Percentiles rank a stretch among this genome's conserved stretches.
These are phyloP conservation scores for Lactifluus hygrophoroides DNA, from an alignment of 768 basidiomycete genomes.

Conservation along the genomic window DNA sequence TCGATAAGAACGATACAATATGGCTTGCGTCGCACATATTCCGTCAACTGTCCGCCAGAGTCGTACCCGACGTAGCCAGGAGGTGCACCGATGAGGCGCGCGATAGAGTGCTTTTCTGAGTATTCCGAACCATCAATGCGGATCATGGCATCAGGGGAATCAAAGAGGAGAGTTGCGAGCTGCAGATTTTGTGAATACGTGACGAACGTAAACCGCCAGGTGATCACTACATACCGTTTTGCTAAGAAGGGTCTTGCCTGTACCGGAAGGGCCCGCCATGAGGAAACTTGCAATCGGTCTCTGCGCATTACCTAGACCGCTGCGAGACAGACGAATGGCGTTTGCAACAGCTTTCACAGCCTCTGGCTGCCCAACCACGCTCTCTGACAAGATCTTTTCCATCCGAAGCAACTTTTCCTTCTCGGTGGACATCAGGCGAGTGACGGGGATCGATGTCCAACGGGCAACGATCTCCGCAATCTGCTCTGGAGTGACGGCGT, in stretches of 20 bases:
- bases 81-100: slow-evolving; percentile 64
- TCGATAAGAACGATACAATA: slow-evolving; percentile 82
- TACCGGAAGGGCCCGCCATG: slow-evolving; percentile 87
- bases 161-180: slow-evolving; percentile 86
- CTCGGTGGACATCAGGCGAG: slow-evolving; percentile 78
- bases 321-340: slow-evolving; percentile 86
- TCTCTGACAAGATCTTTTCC: slow-evolving; percentile 72
- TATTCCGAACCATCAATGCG: slow-evolving; percentile 92
- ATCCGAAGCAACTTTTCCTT: slow-evolving; percentile 80
- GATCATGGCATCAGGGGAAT: slow-evolving; percentile 87
- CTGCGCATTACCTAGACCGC: slow-evolving; percentile 83
- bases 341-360: slow-evolving; percentile 91
- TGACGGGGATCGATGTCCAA: slow-evolving; percentile 92
- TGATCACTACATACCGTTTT: slow-evolving; percentile 59
- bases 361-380: slow-evolving; percentile 84
- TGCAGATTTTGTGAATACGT: slow-evolving; percentile 27
- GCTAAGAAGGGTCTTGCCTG: slow-evolving; percentile 82
- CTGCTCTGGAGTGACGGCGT: slow-evolving; percentile 76
- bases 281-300: slow-evolving; percentile 90
- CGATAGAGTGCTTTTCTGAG: slow-evolving; percentile 71
- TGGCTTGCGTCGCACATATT: slow-evolving; percentile 86
- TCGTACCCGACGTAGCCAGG: slow-evolving; percentile 92
- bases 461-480: slow-evolving; percentile 91
- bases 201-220: neutral
- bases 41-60: slow-evolving; percentile 82